These are phyloP conservation scores for Hypoxylon lenormandii DNA, from an alignment of 495 filamentous ascomycete genomes.

Conservation along the genomic window DNA sequence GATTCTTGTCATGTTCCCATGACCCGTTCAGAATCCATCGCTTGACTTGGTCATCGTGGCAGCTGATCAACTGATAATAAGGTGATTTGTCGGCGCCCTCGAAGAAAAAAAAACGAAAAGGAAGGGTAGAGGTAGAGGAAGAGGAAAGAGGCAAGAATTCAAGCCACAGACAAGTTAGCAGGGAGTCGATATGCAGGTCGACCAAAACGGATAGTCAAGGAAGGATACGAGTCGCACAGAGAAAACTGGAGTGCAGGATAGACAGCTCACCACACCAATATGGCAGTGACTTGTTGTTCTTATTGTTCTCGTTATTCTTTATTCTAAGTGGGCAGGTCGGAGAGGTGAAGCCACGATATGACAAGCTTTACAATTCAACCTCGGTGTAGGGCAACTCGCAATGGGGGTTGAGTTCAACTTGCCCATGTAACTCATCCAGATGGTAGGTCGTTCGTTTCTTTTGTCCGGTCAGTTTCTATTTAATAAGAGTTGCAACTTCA, in stretches of 20 bases:
- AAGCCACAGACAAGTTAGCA: constrained; percentile 35
- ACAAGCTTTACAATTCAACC: constrained; percentile 6
- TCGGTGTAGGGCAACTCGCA: constrained; percentile 19
- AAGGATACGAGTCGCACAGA: constrained; percentile 42
- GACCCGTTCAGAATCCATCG: constrained; percentile 41
- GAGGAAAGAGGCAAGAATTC: constrained; percentile 40
- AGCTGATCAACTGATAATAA: constrained; percentile 48
- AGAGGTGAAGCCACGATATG: constrained; percentile 21
- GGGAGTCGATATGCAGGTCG: constrained; percentile 46
- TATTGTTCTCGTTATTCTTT: too few relatives aligned
- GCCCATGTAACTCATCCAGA: constrained; percentile 1
- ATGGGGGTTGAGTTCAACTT: constrained; percentile 26
- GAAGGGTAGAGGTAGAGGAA: constrained; percentile 2
- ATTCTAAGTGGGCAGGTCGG: constrained; percentile 33
- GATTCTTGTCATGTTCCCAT: constrained; percentile 32
- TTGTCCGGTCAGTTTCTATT: constrained; percentile 35
- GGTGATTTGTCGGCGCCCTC: constrained; percentile 32
- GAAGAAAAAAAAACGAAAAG: constrained; percentile 7
- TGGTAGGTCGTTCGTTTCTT: constrained; percentile 24
- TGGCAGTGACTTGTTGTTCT: constrained; percentile 22
- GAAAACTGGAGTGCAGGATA: constrained; percentile 47
- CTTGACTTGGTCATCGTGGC: constrained; percentile 28
- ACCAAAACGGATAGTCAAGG: constrained; percentile 45
- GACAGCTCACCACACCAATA: constrained; percentile 48
- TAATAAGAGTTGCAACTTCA: constrained; percentile 34